Percentiles rank a stretch among this genome's conserved stretches.
phyloP scores from a whole-genome alignment of 495 filamentous ascomycete species.

The Aspergillus carlsbadensis region DNA sequence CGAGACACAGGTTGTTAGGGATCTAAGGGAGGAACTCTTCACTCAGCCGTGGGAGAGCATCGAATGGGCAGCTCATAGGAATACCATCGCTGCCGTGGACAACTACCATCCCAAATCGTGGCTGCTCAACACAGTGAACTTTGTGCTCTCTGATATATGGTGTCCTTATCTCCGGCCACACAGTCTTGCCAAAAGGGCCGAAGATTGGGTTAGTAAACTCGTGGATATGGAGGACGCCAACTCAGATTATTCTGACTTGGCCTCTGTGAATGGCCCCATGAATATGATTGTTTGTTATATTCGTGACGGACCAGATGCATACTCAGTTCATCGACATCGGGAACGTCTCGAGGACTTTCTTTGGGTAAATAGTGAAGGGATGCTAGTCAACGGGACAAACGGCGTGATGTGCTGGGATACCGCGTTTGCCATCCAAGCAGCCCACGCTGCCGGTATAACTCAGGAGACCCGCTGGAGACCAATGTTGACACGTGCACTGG shows the following conservation, averaged over 20 bases:
- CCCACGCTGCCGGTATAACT: not conserved
- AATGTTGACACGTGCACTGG: slow-evolving; percentile 2
- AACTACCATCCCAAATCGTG: slow-evolving; percentile 7
- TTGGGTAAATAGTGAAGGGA: slow-evolving; percentile 9
- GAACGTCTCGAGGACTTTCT: slow-evolving; percentile 8
- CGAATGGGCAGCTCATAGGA: not conserved
- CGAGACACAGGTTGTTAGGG: slow-evolving; percentile 2
- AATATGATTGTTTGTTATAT: slow-evolving; percentile 13
- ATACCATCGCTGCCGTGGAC: not conserved
- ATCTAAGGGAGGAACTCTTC: slow-evolving; percentile 12
- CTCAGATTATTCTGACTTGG: slow-evolving; percentile 1
- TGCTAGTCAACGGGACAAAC: slow-evolving; percentile 9
- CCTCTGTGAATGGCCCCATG: slow-evolving; percentile 4
- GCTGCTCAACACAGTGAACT: slow-evolving; percentile 47
- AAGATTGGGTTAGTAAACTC: slow-evolving; percentile 1
- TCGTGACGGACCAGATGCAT: slow-evolving; percentile 4
- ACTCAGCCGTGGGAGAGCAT: slow-evolving; percentile 3
- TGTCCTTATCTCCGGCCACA: slow-evolving; percentile 9
- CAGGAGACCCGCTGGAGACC: not conserved
- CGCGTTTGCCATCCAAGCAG: slow-evolving; percentile 9
- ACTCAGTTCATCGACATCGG: slow-evolving; percentile 1
- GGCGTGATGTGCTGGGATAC: slow-evolving; percentile 14
- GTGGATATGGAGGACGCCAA: slow-evolving; percentile 3
- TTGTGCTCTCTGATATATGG: slow-evolving; percentile 45
- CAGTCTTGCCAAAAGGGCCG: not conserved